Evolutionary conservation across 2,329 filamentous ascomycete species (phyloP), one percentile per base, ranked within the genome.

Genomic region (Karstenula rhodostoma): DNA sequence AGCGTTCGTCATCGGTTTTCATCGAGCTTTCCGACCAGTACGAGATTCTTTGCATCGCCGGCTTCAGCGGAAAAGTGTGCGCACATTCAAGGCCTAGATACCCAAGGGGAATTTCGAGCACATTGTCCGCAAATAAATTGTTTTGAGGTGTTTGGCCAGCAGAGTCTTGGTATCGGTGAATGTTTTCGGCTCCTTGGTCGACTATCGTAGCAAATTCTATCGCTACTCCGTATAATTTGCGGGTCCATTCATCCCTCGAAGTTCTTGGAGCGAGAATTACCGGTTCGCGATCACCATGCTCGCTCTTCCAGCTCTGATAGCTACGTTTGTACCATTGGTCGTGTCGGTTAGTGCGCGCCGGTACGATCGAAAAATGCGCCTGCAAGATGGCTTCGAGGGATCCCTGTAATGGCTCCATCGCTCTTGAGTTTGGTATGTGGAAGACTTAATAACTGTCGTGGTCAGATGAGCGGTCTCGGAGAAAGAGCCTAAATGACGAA

Each of bases 311-410:
- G 29, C 32, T 37, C 29, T 50, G 48, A n/a, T 50, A 50, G 9
- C 13, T 37, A n/a, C 48, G 48, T n/a, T 50, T 50, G 32, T 50
- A 50, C 17, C 48, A 37, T 22, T 50, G 32, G 29, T 50, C 48
- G 17, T 35, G 48, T 22, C 48, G 48, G 13, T 50, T 50, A 12
- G 48, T 50, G n/a, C 48, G 29, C 12, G 48, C 32, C 8, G 32
- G 29, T 33, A 35, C 48, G 10, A 37, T 2, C 5, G 4, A 17
- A 17, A 50, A 50, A 37, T 37, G 48, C 1, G n/a, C 17, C 10
- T 9, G 29, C 3, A 50, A 29, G 4, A 50, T 29, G 8, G 29
- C 12, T 4, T 50, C 19, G 3, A 50, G 32, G 9, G 29, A 50
- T 13, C 2, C 17, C 23, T 22, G 27, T 4, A 37, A 8, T n/a